These are phyloP conservation scores for Hirschioporus abietinus DNA, from an alignment of 768 basidiomycete genomes.

Conservation along the genomic window DNA sequence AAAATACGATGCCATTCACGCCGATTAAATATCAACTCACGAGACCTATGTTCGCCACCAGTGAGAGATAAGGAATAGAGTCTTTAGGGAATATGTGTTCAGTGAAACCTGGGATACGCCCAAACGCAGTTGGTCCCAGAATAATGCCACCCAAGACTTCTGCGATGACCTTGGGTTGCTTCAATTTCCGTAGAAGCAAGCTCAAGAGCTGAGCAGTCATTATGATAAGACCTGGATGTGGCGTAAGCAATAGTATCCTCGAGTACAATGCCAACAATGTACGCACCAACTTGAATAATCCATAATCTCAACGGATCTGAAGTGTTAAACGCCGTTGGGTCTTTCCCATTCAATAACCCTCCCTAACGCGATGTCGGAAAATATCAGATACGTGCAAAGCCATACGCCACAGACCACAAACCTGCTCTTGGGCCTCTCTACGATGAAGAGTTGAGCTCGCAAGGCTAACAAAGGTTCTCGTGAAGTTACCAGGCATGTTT, in stretches of 20 bases:
- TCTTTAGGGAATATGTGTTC: conserved; percentile 72
- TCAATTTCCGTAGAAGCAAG: conserved; percentile 62
- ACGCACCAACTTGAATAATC: conserved; percentile 70
- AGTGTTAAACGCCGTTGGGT: conserved; percentile 62
- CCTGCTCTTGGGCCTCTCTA: conserved; percentile 4
- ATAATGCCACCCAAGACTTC: conserved; percentile 87
- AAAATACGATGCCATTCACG: background rate
- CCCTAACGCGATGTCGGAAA: conserved; percentile 38
- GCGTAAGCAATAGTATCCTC: conserved; percentile 1
- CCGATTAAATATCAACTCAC: conserved; percentile 25
- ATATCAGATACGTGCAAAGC: background rate
- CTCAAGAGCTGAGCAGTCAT: conserved; percentile 71
- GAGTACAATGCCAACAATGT: background rate
- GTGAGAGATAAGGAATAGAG: conserved; percentile 72
- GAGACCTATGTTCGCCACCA: conserved; percentile 86
- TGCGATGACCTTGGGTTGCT: conserved; percentile 82
- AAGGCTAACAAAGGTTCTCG: background rate
- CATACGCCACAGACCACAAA: background rate
- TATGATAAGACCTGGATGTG: conserved; percentile 73
- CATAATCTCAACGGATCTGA: conserved; percentile 70
- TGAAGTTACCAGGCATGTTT: background rate
- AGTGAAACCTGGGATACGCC: conserved; percentile 87
- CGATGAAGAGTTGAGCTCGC: background rate
- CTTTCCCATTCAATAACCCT: conserved; percentile 67
- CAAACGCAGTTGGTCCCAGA: conserved; percentile 63